These are phyloP conservation scores for Xylaria cubensis DNA, from an alignment of 495 filamentous ascomycete species.

Conservation along the genomic window DNA sequence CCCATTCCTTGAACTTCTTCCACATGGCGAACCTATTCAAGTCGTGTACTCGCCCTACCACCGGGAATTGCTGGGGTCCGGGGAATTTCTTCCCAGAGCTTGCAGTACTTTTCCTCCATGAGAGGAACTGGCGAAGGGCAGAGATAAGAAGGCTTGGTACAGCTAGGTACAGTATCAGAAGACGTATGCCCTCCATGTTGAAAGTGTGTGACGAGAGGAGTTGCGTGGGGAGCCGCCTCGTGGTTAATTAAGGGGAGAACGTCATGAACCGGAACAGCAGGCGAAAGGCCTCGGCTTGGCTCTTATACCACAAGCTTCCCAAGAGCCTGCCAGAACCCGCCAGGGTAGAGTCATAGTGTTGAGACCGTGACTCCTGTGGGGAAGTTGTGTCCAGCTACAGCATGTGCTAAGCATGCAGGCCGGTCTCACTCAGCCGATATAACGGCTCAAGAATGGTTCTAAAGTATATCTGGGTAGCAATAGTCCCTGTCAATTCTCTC, in stretches of 20 bases:
- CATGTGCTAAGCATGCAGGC: neutral
- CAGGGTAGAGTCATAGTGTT: neutral
- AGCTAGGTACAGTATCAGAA: conserved; percentile 52
- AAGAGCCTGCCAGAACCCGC: neutral
- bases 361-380: conserved; percentile 4
- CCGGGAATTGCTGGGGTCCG: conserved; percentile 53
- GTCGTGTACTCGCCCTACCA: conserved; percentile 59
- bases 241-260: neutral
- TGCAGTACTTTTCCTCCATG: conserved; percentile 42
- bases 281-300: conserved; percentile 4
- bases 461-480: neutral
- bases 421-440: neutral
- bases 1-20: conserved; percentile 65
- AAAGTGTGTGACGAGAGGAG: neutral
- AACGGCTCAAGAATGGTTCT: neutral
- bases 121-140: conserved; percentile 45
- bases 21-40: conserved; percentile 56
- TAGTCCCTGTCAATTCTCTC: neutral
- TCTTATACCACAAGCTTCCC: conserved; percentile 16
- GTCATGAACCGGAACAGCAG: conserved; percentile 1
- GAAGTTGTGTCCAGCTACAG: neutral
- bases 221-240: neutral
- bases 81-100: conserved; percentile 42
- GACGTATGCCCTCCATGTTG: conserved; percentile 40
- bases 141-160: conserved; percentile 53